Base-by-base conservation (phyloP, 176 grass and related monocot genomes). In the Aegilops bicornis region DNA sequence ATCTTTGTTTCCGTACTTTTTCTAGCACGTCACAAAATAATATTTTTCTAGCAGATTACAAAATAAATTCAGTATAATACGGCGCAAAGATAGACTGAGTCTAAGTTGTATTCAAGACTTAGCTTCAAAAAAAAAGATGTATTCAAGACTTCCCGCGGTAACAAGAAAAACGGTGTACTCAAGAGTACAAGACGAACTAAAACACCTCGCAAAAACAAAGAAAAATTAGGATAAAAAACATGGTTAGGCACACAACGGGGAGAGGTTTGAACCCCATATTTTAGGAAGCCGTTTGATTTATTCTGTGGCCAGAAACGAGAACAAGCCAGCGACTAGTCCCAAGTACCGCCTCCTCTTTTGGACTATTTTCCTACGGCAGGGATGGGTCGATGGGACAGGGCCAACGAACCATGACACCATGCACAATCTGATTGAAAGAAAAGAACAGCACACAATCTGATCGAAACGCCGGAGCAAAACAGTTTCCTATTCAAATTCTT, bases 271-370 rank as follows among this genome's bases (percentile, higher is more conserved):
- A 40, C 42, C 64, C 56, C 71, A 83, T 50, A 47, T 50, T 64
- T 62, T 56, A 12, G 78, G 45, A 48, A 15, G 45, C 22, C 33
- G 65, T 68, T 74, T 68, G 45, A 30, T 87, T 75, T 91, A 37
- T 80, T 75, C 7, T 32, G 62, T 61, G 79, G 79, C 77, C 72
- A 69, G 79, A 31, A 84, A 77, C 35, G 16, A 77, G 60, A 37
- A 10, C 36, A 69, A 52, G 73, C 23, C 32, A 79, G 23, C 76
- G 35, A 58, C 40, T 8, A 6, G 58, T 56, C 85, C 40, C 22
- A 40, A 59, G 50, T 7, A 0, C 50, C 10, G 42, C 42, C 42
- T 43, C 10, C 42, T 12, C 42, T 43, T 11, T 43, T 43, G 42
- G 42, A 43, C 40, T 19, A 27, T 39, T 64, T 84, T 40, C 39